These are phyloP conservation scores for Xylariaceae sp. DNA, from an alignment of 2,329 filamentous ascomycete genomes.

Conservation along the genomic window DNA sequence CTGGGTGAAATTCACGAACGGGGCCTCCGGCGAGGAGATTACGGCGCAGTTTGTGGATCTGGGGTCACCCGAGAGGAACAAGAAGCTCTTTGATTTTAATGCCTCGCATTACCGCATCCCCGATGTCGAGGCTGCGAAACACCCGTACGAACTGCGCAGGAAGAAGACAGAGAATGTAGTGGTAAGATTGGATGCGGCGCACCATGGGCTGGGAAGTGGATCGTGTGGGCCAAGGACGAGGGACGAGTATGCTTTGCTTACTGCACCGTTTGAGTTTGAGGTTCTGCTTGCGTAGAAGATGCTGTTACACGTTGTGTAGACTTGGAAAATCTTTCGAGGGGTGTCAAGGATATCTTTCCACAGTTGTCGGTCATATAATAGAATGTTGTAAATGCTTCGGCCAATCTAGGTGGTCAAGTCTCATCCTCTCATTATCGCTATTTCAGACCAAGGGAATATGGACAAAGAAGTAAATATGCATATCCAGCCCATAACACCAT, in stretches of 20 bases:
- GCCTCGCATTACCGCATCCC: slow-evolving; percentile 58
- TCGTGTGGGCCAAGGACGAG: slow-evolving; percentile 65
- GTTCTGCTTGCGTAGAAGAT: no score
- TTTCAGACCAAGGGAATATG: no score
- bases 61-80: slow-evolving; percentile 42
- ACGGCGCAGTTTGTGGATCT: slow-evolving; percentile 39
- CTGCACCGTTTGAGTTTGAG: slow-evolving; percentile 50
- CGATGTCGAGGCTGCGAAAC: slow-evolving; percentile 62
- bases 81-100: slow-evolving; percentile 58
- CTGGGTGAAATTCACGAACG: slow-evolving; percentile 56
- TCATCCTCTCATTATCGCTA: no score
- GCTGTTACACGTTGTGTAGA: no score
- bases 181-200: slow-evolving; percentile 62
- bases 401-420: no score
- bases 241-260: slow-evolving; percentile 52
- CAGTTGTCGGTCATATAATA: no score
- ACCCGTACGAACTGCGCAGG: slow-evolving; percentile 66
- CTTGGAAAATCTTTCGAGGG: no score
- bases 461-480: no score
- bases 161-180: slow-evolving; percentile 60
- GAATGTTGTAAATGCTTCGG: no score
- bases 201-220: slow-evolving; percentile 68
- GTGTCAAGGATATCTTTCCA: no score
- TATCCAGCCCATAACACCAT: no score
- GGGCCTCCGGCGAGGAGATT: slow-evolving; percentile 31